Evolutionary conservation across 2,329 filamentous ascomycete species (phyloP).

Genomic region (Alternaria dauci): DNA sequence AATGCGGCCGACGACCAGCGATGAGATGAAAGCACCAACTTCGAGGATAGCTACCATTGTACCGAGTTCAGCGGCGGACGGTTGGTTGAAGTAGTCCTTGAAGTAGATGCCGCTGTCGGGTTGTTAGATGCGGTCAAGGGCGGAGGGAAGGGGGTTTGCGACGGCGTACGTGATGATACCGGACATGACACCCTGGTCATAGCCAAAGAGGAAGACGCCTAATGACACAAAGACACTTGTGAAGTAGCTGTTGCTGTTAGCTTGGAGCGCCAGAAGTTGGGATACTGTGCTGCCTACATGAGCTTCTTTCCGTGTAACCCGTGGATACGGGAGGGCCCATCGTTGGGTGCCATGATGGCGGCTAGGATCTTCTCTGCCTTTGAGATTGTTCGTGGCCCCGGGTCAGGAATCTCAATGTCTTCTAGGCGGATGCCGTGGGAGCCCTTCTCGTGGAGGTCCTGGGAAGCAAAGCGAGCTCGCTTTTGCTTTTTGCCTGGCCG

Average conservation of each 20-base stretch:
- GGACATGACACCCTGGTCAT: conserved; percentile 91
- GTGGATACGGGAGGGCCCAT: conserved; percentile 75
- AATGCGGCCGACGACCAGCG: conserved; percentile 82
- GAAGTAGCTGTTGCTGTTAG: conserved; percentile 74
- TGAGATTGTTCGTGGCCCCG: conserved; percentile 69
- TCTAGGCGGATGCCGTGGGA: conserved; percentile 65
- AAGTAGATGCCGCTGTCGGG: conserved; percentile 79
- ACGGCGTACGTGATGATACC: conserved; percentile 71
- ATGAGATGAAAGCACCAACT: conserved; percentile 90
- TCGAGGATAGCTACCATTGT: conserved; percentile 99
- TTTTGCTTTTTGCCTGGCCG: conserved; percentile 60
- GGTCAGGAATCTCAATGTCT: conserved; percentile 81
- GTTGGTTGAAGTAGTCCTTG: conserved; percentile 90
- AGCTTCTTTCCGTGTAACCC: conserved; percentile 96
- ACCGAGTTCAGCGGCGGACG: conserved; percentile 84
- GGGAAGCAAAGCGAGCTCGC: conserved; percentile 73
- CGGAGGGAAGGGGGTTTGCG: conserved; percentile 19
- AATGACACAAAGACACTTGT: conserved; percentile 90
- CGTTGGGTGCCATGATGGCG: conserved; percentile 83
- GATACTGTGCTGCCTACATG: conserved; percentile 66
- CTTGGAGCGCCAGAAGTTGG: neutral
- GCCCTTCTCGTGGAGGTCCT: conserved; percentile 55
- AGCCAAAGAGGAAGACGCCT: conserved; percentile 88
- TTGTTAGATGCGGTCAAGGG: conserved; percentile 40
- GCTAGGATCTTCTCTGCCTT: conserved; percentile 76